These are phyloP conservation scores for Fraxinus sp. DNA, from an alignment of 305 asterid species.

Conservation along the genomic window DNA sequence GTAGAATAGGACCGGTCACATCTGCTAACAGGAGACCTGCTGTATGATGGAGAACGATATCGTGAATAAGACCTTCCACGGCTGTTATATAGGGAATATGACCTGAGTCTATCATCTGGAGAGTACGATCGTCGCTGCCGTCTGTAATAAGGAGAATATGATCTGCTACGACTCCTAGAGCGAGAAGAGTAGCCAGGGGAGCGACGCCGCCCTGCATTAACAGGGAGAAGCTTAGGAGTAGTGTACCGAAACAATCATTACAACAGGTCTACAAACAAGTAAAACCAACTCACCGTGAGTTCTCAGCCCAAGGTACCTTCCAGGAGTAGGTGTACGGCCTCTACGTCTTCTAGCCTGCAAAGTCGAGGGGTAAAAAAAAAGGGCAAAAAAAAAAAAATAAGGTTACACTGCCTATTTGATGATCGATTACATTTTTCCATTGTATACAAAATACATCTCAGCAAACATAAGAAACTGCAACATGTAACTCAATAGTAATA, in stretches of 20 bases:
- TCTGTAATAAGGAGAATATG: slow-evolving; percentile 42
- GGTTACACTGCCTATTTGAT: not conserved
- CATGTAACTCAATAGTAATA: not conserved
- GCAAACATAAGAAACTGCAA: not conserved
- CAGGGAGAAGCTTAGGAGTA: not conserved
- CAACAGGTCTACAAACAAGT: not conserved
- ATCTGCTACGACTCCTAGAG: slow-evolving; percentile 48
- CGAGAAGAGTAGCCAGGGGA: slow-evolving; percentile 52
- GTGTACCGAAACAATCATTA: not conserved
- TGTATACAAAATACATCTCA: not conserved
- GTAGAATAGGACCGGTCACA: slow-evolving; percentile 44
- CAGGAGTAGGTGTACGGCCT: slow-evolving; percentile 94
- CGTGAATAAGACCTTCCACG: slow-evolving; percentile 52
- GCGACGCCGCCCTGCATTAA: slow-evolving; percentile 40
- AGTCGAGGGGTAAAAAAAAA: not conserved
- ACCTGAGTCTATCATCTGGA: slow-evolving; percentile 22
- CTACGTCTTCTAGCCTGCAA: slow-evolving; percentile 78
- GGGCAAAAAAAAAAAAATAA: not conserved
- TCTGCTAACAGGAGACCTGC: slow-evolving; percentile 48
- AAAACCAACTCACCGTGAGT: slow-evolving; percentile 48
- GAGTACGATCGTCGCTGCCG: slow-evolving; percentile 37
- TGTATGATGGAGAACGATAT: slow-evolving; percentile 49
- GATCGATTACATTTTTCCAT: not conserved
- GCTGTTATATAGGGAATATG: slow-evolving; percentile 33
- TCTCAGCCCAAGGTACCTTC: slow-evolving; percentile 75